A percentile compares a stretch with the other conserved stretches of the same genome.
Conservation (phyloP, 768 basidiomycete genomes). For the Pulveroboletus sp. region DNA sequence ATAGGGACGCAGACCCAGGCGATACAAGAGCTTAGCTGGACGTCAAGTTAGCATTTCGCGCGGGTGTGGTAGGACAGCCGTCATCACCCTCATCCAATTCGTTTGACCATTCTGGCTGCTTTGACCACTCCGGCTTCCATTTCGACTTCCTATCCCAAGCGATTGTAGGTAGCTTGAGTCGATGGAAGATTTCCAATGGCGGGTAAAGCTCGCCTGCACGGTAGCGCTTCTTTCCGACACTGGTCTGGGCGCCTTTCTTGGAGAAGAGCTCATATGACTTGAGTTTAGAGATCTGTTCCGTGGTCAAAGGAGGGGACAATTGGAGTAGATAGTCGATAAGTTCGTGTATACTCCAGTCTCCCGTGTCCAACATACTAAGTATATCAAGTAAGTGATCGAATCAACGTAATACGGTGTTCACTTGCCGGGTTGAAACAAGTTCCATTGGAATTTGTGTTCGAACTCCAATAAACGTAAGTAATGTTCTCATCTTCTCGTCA, state of each 20-base stretch:
- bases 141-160: constrained; percentile 89
- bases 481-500: background rate
- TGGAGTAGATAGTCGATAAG: background rate
- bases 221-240: constrained; percentile 38
- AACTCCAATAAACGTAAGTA: background rate
- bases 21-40: constrained; percentile 49
- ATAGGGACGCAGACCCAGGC: constrained; percentile 55
- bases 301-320: background rate
- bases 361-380: constrained; percentile 3
- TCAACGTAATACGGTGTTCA: background rate
- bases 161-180: constrained; percentile 69
- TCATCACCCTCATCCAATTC: constrained; percentile 75
- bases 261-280: constrained; percentile 39
- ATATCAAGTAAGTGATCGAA: background rate
- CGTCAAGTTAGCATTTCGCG: background rate
- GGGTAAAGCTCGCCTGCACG: constrained; percentile 78
- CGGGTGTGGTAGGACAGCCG: background rate
- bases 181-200: constrained; percentile 61
- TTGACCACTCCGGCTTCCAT: too few species aligned
- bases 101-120: constrained; percentile 65
- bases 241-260: constrained; percentile 35
- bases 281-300: background rate
- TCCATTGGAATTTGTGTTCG: background rate
- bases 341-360: background rate
- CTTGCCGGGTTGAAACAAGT: background rate